Evolutionary conservation across 495 filamentous ascomycete genomes (phyloP).

Genomic region (Daldinia concentrica): DNA sequence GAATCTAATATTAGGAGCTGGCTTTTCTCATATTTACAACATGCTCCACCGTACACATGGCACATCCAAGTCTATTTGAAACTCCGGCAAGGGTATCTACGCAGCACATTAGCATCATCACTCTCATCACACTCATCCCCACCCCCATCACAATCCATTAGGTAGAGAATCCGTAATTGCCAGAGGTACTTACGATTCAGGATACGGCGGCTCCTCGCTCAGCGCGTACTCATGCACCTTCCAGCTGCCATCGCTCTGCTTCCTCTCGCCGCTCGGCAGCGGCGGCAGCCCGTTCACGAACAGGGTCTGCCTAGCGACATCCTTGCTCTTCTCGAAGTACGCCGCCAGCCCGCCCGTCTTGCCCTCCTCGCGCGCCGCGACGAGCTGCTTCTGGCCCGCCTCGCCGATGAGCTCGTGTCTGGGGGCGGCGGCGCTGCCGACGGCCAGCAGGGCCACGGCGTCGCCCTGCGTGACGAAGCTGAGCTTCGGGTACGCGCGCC

Average conservation of each 20-base stretch:
- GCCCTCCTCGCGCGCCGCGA: constrained; percentile 81
- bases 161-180: neutral
- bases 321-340: constrained; percentile 73
- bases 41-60: constrained; percentile 23
- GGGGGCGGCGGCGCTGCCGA: constrained; percentile 83
- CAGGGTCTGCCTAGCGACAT: constrained; percentile 65
- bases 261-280: constrained; percentile 72
- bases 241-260: constrained; percentile 55
- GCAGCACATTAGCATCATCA: constrained; percentile 9
- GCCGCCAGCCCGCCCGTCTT: constrained; percentile 73
- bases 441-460: constrained; percentile 82
- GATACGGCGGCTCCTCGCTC: constrained; percentile 63
- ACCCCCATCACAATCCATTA: neutral
- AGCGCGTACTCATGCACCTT: constrained; percentile 65
- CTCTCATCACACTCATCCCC: neutral
- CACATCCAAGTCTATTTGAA: constrained; percentile 53
- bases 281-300: constrained; percentile 84
- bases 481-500: constrained; percentile 84
- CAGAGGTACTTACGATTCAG: constrained; percentile 60
- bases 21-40: constrained; percentile 39
- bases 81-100: constrained; percentile 59
- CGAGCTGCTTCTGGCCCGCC: constrained; percentile 80
- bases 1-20: constrained; percentile 40
- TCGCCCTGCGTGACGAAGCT: constrained; percentile 85
- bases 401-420: constrained; percentile 87